Evolutionary conservation across 495 filamentous ascomycete genomes (phyloP).

Genomic region (Beverwykella pulmonaria): DNA sequence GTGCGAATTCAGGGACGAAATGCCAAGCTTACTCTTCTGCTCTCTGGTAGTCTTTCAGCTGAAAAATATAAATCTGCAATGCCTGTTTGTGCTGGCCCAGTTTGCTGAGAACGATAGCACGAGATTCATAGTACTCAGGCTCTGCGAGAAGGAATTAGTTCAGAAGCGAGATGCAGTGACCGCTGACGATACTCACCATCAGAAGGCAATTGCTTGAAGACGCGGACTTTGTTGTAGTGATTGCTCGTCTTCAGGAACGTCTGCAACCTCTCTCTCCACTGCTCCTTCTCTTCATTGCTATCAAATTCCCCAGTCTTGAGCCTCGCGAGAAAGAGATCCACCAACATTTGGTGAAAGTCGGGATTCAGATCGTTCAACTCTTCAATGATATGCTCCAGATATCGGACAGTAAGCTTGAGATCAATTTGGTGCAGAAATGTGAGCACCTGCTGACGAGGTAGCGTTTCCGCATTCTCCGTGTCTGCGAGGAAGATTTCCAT

Average conservation of each 20-base stretch:
- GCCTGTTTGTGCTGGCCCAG: slow-evolving; percentile 96
- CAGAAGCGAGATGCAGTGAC: not conserved
- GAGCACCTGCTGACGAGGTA: slow-evolving; percentile 76
- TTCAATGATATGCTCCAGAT: slow-evolving; percentile 87
- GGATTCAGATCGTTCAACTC: slow-evolving; percentile 84
- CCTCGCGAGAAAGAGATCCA: slow-evolving; percentile 71
- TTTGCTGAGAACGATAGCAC: slow-evolving; percentile 89
- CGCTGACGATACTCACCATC: slow-evolving; percentile 61
- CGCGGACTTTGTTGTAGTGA: slow-evolving; percentile 77
- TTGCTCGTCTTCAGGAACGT: slow-evolving; percentile 73
- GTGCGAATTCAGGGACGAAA: not conserved
- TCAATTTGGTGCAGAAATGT: slow-evolving; percentile 73
- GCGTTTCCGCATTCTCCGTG: slow-evolving; percentile 88
- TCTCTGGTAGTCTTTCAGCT: slow-evolving; percentile 80
- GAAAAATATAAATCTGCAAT: slow-evolving; percentile 94
- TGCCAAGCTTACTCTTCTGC: slow-evolving; percentile 76
- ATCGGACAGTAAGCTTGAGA: slow-evolving; percentile 69
- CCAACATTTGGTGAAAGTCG: slow-evolving; percentile 82
- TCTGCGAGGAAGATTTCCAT: slow-evolving; percentile 97
- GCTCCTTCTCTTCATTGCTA: slow-evolving; percentile 55
- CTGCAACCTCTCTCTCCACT: slow-evolving; percentile 67
- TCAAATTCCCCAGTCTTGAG: slow-evolving; percentile 53
- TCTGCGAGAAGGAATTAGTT: slow-evolving; percentile 56
- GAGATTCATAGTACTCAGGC: slow-evolving; percentile 82
- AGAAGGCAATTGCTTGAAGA: slow-evolving; percentile 71